These are phyloP conservation scores for Talaromyces sp. DNA, from an alignment of 2,329 filamentous ascomycete species.

Conservation along the genomic window DNA sequence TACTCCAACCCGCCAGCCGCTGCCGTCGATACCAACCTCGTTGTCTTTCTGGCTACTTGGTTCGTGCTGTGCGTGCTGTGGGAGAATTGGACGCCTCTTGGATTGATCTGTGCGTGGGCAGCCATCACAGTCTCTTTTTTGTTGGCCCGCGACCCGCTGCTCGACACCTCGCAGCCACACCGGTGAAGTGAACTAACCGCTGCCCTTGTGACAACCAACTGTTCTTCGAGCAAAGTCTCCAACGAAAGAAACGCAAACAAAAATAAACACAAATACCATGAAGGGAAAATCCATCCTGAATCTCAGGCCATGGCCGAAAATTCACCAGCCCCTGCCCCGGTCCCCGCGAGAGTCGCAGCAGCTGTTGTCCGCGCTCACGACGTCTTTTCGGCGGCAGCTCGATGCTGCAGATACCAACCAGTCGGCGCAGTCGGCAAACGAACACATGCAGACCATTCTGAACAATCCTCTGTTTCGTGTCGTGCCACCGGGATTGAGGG, in stretches of 20 bases:
- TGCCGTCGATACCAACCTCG: background rate
- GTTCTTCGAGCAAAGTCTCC: background rate
- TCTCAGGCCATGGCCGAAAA: conserved; percentile 49
- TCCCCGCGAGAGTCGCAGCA: conserved; percentile 54
- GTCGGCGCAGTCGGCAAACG: conserved; percentile 29
- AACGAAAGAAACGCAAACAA: background rate
- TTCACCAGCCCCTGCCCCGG: conserved; percentile 48
- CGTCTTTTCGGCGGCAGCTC: conserved; percentile 59
- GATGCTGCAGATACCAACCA: conserved; percentile 36
- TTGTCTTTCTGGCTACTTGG: background rate
- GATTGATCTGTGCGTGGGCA: background rate
- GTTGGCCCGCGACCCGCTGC: background rate
- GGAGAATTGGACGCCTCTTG: background rate
- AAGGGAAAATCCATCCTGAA: conserved; percentile 45
- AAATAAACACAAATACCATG: conserved; percentile 35
- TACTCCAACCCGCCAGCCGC: conserved; percentile 32
- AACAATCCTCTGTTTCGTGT: conserved; percentile 39
- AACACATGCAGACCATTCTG: conserved; percentile 33
- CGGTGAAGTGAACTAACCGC: background rate
- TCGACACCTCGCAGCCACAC: background rate
- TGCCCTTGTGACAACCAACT: background rate
- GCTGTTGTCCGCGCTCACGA: conserved; percentile 56
- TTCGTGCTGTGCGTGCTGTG: background rate
- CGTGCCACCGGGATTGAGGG: conserved; percentile 21
- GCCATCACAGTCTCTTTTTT: background rate